phyloP scores from a whole-genome alignment of 73 alveolate species.

The Paramecium octaurelia region DNA sequence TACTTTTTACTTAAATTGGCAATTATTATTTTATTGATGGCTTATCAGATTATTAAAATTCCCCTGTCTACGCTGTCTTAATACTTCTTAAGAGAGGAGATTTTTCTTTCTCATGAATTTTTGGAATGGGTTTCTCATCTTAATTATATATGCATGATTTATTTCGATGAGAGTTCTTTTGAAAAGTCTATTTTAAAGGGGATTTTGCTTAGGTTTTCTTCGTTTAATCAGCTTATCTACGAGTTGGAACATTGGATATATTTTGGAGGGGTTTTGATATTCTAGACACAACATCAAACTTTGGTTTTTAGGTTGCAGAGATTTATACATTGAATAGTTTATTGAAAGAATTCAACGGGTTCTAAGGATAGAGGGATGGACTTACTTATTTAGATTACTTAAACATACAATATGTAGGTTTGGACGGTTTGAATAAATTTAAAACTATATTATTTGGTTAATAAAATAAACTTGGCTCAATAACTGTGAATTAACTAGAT shows the following conservation, averaged over 20 bases:
- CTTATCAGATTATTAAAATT: not conserved
- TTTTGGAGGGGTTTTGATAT: not conserved
- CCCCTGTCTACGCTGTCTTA: not conserved
- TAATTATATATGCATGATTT: not conserved
- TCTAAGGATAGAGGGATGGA: not conserved
- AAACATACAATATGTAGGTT: not conserved
- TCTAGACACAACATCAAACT: not conserved
- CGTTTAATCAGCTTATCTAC: not conserved
- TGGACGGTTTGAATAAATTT: not conserved
- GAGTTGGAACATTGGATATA: not conserved
- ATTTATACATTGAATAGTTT: not conserved
- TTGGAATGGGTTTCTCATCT: not conserved
- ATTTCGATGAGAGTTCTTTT: not conserved
- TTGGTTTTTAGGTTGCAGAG: not conserved
- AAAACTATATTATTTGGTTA: not conserved
- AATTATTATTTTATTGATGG: not conserved
- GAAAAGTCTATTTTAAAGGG: not conserved
- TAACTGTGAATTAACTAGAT: slow-evolving; percentile 9
- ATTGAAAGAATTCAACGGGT: not conserved
- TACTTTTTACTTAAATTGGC: not conserved
- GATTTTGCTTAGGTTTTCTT: not conserved
- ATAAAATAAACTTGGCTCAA: slow-evolving; percentile 10
- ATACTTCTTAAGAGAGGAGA: not conserved
- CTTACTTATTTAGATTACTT: not conserved
- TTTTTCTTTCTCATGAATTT: not conserved